Evolutionary conservation across 2,329 filamentous ascomycete species (phyloP).

Genomic region (Fonsecaea multimorphosa): DNA sequence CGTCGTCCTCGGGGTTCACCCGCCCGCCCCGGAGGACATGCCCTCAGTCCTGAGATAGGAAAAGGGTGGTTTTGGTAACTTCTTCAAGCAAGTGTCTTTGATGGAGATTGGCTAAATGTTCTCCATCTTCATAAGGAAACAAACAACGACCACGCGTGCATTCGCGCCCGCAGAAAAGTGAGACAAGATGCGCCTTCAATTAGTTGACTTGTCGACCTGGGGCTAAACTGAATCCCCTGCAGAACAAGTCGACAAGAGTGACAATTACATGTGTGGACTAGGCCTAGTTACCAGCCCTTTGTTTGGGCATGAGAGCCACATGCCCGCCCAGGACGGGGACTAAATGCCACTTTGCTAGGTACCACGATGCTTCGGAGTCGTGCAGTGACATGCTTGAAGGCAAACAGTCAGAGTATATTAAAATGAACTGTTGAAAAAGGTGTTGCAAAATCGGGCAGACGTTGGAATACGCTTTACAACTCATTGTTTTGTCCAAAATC

Average conservation of each 20-base stretch:
- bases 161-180: background rate
- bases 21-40: background rate
- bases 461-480: background rate
- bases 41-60: background rate
- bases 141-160: background rate
- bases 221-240: too few species aligned
- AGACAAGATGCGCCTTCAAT: background rate
- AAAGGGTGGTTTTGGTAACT: background rate
- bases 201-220: too few species aligned
- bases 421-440: background rate
- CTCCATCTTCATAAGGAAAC: too few species aligned
- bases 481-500: background rate
- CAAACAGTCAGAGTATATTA: background rate
- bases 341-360: background rate
- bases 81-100: background rate
- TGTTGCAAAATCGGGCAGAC: background rate
- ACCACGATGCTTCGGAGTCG: background rate
- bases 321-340: background rate
- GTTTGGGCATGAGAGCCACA: background rate
- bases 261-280: too few species aligned
- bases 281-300: too few species aligned
- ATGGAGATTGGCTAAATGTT: background rate
- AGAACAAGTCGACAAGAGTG: too few species aligned
- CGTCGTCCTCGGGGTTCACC: background rate
- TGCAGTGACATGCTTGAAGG: background rate